Percentiles rank a stretch among this genome's conserved stretches.
phyloP scores from a whole-genome alignment of 176 grass and related monocot genomes.

The Tillandsia leiboldiana region DNA sequence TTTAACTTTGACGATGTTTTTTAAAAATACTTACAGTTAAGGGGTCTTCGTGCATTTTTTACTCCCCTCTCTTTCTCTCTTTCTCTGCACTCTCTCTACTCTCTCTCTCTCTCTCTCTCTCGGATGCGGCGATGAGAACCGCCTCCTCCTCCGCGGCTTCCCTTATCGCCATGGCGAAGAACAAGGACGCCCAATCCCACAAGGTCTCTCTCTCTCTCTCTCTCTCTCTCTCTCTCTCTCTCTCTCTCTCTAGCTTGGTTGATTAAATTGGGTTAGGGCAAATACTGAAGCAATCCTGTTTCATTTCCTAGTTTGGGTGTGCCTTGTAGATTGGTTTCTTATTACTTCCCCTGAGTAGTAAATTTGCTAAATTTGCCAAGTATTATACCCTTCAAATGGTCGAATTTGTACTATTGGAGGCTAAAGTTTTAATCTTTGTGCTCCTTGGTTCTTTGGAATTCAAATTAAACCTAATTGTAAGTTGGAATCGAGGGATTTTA shows the following conservation, averaged over 20 bases:
- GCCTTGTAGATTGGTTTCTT: too few species aligned
- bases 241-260: not conserved
- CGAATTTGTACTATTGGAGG: not conserved
- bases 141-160: slow-evolving; percentile 1
- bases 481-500: not conserved
- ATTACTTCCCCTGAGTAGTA: not conserved
- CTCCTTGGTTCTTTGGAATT: not conserved
- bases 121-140: not conserved
- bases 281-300: too few species aligned
- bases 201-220: not conserved
- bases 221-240: not conserved
- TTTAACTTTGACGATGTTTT: too few species aligned
- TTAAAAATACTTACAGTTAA: too few species aligned
- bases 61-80: too few species aligned
- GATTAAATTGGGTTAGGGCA: not conserved
- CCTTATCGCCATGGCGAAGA: slow-evolving; percentile 2
- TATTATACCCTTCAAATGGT: not conserved
- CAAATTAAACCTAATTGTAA: too few species aligned
- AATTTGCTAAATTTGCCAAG: not conserved
- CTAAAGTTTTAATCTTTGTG: not conserved
- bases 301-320: too few species aligned
- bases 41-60: too few species aligned
- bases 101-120: too few species aligned
- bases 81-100: too few species aligned
- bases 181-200: slow-evolving; percentile 16